phyloP scores from a whole-genome alignment of 2,329 filamentous ascomycete genomes.

The Trichoderma aggressivum region DNA sequence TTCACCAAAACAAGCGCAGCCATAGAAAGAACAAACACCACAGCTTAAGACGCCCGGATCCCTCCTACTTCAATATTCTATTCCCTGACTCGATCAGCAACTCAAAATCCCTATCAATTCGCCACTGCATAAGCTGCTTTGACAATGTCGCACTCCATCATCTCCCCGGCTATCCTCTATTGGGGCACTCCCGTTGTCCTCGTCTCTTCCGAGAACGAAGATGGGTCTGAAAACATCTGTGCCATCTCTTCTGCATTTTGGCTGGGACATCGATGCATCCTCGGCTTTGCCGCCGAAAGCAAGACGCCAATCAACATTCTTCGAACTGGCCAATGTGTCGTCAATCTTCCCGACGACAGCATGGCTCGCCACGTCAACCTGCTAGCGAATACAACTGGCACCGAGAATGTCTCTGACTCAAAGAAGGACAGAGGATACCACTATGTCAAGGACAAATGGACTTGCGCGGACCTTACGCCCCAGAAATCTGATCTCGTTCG shows the following conservation, averaged over 20 bases:
- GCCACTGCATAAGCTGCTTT: neutral
- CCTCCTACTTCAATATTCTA: neutral
- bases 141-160: slow-evolving; percentile 22
- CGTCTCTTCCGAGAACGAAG: slow-evolving; percentile 39
- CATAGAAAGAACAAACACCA: neutral
- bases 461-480: slow-evolving; percentile 32
- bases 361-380: slow-evolving; percentile 36
- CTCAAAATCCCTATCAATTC: neutral
- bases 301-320: slow-evolving; percentile 41
- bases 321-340: slow-evolving; percentile 40
- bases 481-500: slow-evolving; percentile 33
- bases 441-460: slow-evolving; percentile 40
- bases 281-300: slow-evolving; percentile 36
- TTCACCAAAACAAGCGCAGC: neutral
- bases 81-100: neutral
- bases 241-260: slow-evolving; percentile 46
- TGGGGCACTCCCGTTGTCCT: slow-evolving; percentile 42
- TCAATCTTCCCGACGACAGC: slow-evolving; percentile 39
- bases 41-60: neutral
- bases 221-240: slow-evolving; percentile 39
- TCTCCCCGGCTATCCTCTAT: slow-evolving; percentile 40
- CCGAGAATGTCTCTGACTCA: slow-evolving; percentile 26
- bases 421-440: slow-evolving; percentile 33
- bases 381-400: slow-evolving; percentile 38
- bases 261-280: slow-evolving; percentile 42